A percentile compares a stretch with the other conserved stretches of the same genome.
These are phyloP conservation scores for Saccharomyces kudriavzevii DNA, from an alignment of 805 yeast genomes.

Conservation along the genomic window DNA sequence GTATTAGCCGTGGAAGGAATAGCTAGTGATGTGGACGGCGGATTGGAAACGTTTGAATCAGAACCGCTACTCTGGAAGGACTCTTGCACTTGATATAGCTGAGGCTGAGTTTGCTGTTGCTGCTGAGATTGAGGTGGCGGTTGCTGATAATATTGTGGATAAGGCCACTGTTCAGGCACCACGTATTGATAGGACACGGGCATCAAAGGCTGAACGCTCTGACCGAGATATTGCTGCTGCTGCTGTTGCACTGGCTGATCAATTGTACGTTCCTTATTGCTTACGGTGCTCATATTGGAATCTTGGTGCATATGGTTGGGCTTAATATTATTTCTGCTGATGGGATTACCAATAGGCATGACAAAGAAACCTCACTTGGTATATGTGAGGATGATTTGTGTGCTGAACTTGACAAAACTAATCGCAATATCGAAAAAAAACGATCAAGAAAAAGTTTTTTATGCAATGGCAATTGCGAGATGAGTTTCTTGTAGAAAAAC, in stretches of 20 bases:
- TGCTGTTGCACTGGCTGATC: slow-evolving; percentile 1
- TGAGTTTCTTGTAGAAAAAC: not conserved
- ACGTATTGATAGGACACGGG: not conserved
- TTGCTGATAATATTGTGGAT: slow-evolving; percentile 7
- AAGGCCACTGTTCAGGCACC: slow-evolving; percentile 8
- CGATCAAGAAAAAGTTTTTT: not conserved
- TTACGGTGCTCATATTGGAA: not conserved
- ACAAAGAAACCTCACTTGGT: not conserved
- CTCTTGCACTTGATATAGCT: not conserved
- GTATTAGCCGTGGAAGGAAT: not conserved
- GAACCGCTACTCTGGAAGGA: not conserved
- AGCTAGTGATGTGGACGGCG: slow-evolving; percentile 3
- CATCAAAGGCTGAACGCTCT: not conserved
- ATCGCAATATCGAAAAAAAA: not conserved
- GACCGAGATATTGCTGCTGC: slow-evolving; percentile 1
- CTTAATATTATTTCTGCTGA: not conserved
- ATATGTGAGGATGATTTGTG: not conserved
- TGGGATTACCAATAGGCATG: not conserved
- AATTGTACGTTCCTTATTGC: not conserved
- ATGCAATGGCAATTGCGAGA: not conserved
- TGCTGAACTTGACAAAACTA: not conserved
- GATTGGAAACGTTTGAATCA: not conserved
- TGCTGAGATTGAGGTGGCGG: slow-evolving; percentile 4
- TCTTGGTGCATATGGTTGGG: not conserved
- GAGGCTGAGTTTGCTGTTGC: not conserved